A percentile compares a stretch with the other conserved stretches of the same genome.
Conservation (phyloP, 2,329 filamentous ascomycete genomes). For the Penicillium fuscoglaucum region DNA sequence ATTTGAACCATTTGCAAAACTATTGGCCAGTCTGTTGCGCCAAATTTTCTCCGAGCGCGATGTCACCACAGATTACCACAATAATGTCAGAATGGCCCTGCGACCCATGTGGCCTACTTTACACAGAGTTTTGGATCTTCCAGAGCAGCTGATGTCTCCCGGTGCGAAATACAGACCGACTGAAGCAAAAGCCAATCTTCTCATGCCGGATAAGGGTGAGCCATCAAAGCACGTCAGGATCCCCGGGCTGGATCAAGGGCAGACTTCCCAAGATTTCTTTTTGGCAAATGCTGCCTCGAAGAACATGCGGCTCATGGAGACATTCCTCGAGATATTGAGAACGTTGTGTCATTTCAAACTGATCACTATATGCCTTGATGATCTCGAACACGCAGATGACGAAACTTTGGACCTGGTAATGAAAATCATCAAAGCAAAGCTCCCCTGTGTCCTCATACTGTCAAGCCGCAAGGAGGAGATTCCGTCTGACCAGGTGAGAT, state of each 20-base stretch:
- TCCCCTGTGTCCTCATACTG: slow-evolving; percentile 79
- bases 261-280: slow-evolving; percentile 41
- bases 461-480: slow-evolving; percentile 71
- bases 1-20: slow-evolving; percentile 61
- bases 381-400: slow-evolving; percentile 85
- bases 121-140: slow-evolving; percentile 59
- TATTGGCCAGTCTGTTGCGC: slow-evolving; percentile 62
- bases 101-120: slow-evolving; percentile 60
- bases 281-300: slow-evolving; percentile 42
- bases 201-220: slow-evolving; percentile 36
- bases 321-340: slow-evolving; percentile 80
- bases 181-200: slow-evolving; percentile 33
- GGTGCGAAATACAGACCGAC: slow-evolving; percentile 38
- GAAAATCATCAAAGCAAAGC: slow-evolving; percentile 73
- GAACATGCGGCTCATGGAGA: slow-evolving; percentile 77
- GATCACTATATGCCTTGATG: slow-evolving; percentile 85
- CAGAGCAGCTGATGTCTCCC: slow-evolving; percentile 62
- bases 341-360: slow-evolving; percentile 81
- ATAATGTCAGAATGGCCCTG: slow-evolving; percentile 56
- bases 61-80: slow-evolving; percentile 61
- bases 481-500: slow-evolving; percentile 46
- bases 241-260: slow-evolving; percentile 38
- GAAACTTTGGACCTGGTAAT: slow-evolving; percentile 82
- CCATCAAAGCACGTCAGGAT: slow-evolving; percentile 33
- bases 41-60: slow-evolving; percentile 67